Evolutionary conservation across 2,329 filamentous ascomycete species (phyloP).

Genomic region (Monosporascus sp.): DNA sequence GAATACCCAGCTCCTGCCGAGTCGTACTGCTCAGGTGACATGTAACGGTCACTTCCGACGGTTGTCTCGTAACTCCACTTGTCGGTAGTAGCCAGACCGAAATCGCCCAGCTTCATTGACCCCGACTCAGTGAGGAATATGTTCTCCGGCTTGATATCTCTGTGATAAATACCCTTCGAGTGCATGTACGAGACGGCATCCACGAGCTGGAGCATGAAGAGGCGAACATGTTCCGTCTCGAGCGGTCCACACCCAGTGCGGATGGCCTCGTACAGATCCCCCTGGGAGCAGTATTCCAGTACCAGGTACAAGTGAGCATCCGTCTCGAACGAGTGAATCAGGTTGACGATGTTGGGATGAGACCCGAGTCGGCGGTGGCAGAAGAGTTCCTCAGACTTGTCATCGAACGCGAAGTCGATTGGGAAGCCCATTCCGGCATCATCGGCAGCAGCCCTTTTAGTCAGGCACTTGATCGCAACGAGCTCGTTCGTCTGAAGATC

Average conservation of each 20-base stretch:
- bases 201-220: constrained; percentile 93
- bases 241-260: constrained; percentile 80
- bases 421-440: constrained; percentile 59
- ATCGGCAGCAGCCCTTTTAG: constrained; percentile 66
- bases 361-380: constrained; percentile 73
- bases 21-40: constrained; percentile 98
- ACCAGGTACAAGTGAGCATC: constrained; percentile 86
- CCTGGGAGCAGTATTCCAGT: constrained; percentile 90
- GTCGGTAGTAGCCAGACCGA: constrained; percentile 85
- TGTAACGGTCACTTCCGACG: constrained; percentile 96
- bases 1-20: constrained; percentile 83
- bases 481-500: constrained; percentile 70
- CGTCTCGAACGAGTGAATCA: constrained; percentile 88
- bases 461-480: constrained; percentile 95
- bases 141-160: constrained; percentile 99
- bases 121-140: constrained; percentile 88
- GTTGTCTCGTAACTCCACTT: constrained; percentile 88
- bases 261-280: constrained; percentile 96
- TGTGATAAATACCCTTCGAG: constrained; percentile 84
- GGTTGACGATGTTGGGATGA: constrained; percentile 90
- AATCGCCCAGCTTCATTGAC: constrained; percentile 93
- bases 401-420: constrained; percentile 68
- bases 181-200: constrained; percentile 89
- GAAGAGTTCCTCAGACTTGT: constrained; percentile 72
- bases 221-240: constrained; percentile 92